A percentile compares a stretch with the other conserved stretches of the same genome.
phyloP scores from a whole-genome alignment of 345 rosid species.

The Zanthoxylum bungeanum region DNA sequence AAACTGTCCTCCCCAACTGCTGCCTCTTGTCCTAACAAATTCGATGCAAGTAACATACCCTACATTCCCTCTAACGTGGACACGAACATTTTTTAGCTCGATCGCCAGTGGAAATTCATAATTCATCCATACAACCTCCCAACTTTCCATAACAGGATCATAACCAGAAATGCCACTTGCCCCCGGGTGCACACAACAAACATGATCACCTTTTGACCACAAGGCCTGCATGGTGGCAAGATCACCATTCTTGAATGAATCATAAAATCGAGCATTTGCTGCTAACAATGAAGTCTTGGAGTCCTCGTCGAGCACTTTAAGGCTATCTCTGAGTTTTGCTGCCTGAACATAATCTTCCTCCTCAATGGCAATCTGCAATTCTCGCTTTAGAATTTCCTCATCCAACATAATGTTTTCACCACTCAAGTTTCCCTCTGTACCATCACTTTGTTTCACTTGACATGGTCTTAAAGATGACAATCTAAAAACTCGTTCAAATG shows the following conservation, averaged over 20 bases:
- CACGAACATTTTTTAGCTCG: constrained; percentile 58
- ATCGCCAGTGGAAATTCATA: constrained; percentile 82
- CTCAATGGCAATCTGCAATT: constrained; percentile 62
- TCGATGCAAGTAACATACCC: constrained; percentile 86
- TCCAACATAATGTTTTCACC: constrained; percentile 51
- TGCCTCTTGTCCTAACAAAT: constrained; percentile 78
- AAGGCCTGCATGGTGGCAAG: constrained; percentile 65
- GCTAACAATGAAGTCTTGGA: constrained; percentile 60
- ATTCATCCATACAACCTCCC: constrained; percentile 92
- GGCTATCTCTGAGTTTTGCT: constrained; percentile 75
- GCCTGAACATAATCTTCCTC: constrained; percentile 86
- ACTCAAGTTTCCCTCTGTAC: constrained; percentile 41
- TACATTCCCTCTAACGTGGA: constrained; percentile 71
- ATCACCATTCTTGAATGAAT: constrained; percentile 71
- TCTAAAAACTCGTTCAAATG: constrained; percentile 24
- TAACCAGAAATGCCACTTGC: constrained; percentile 75
- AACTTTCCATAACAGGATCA: constrained; percentile 82
- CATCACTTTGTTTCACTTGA: constrained; percentile 48
- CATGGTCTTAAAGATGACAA: constrained; percentile 33
- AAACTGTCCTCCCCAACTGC: constrained; percentile 95
- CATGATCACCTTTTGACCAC: constrained; percentile 62
- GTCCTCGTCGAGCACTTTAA: constrained; percentile 59
- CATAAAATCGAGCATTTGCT: constrained; percentile 74
- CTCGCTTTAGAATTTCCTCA: constrained; percentile 58
- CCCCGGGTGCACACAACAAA: constrained; percentile 88